Conservation (phyloP, 306 rosid species). For the Leucaena leucocephala region DNA sequence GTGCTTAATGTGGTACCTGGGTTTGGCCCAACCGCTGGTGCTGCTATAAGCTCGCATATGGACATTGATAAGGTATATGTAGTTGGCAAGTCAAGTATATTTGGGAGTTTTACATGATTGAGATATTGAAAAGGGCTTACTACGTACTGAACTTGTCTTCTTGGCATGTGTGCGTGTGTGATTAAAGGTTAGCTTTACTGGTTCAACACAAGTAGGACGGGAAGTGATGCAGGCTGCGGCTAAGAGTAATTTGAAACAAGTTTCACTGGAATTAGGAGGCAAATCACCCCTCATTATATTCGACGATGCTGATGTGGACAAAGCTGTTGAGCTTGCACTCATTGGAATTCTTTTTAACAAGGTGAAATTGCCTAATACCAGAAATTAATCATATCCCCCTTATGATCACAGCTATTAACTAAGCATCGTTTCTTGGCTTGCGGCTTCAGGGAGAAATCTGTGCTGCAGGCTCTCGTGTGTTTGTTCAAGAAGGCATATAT, state of each 20-base stretch:
- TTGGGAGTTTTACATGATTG: not conserved
- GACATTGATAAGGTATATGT: conserved; percentile 70
- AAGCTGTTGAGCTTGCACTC: conserved; percentile 76
- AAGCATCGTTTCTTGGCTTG: not conserved
- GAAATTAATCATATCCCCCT: not conserved
- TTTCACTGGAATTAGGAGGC: conserved; percentile 89
- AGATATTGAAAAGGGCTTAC: not conserved
- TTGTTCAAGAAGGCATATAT: conserved; percentile 84
- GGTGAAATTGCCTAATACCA: conserved; percentile 40
- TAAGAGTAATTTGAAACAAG: conserved; percentile 71
- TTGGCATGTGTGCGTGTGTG: not conserved
- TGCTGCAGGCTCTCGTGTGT: conserved; percentile 74
- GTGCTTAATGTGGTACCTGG: conserved; percentile 86
- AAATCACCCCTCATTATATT: conserved; percentile 81
- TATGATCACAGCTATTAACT: not conserved
- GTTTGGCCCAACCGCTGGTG: conserved; percentile 79
- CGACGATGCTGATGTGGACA: conserved; percentile 74
- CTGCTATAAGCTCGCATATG: conserved; percentile 75
- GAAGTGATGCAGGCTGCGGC: conserved; percentile 85
- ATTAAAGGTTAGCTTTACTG: conserved; percentile 76
- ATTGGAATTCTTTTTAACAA: conserved; percentile 61
- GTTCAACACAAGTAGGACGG: conserved; percentile 80
- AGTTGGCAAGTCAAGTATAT: conserved; percentile 11
- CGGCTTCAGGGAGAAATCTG: conserved; percentile 78
- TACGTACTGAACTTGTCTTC: not conserved